A percentile compares a stretch with the other conserved stretches of the same genome.
Evolutionary conservation across 108 stramenopile species (phyloP).

Genomic region (Aureococcus anophagefferens): DNA sequence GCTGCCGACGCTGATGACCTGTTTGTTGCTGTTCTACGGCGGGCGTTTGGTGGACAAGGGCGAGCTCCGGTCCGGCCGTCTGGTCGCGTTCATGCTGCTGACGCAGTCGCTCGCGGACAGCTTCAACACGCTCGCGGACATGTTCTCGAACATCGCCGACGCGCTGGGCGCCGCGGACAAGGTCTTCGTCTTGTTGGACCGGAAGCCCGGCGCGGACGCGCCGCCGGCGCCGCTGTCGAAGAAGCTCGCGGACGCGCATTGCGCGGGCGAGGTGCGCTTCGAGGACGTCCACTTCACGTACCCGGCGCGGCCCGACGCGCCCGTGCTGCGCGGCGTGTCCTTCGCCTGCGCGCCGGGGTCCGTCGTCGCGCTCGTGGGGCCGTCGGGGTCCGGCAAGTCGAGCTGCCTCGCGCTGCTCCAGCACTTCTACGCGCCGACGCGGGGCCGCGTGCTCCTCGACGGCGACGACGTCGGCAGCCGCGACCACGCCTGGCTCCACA

Average conservation of each 20-base stretch:
- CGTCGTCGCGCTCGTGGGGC: constrained; percentile 68
- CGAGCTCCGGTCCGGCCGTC: constrained; percentile 43
- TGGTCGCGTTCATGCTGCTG: constrained; percentile 60
- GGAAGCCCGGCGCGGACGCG: constrained; percentile 28
- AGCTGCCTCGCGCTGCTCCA: constrained; percentile 57
- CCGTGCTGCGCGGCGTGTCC: constrained; percentile 54
- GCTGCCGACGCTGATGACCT: constrained; percentile 62
- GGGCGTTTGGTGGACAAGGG: constrained; percentile 42
- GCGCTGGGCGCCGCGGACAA: constrained; percentile 67
- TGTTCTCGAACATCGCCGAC: constrained; percentile 48
- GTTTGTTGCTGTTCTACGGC: constrained; percentile 66
- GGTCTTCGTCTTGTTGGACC: constrained; percentile 58
- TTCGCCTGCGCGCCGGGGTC: constrained; percentile 63
- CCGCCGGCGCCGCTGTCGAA: constrained; percentile 13
- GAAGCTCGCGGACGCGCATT: constrained; percentile 15
- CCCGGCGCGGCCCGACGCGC: constrained; percentile 66
- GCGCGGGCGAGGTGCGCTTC: constrained; percentile 45
- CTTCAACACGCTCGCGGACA: constrained; percentile 47
- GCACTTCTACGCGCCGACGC: constrained; percentile 61
- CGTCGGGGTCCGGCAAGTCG: constrained; percentile 68
- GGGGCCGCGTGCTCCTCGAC: constrained; percentile 46
- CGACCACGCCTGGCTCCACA: constrained; percentile 57
- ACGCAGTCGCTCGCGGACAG: constrained; percentile 44
- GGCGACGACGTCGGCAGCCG: constrained; percentile 38
- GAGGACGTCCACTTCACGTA: constrained; percentile 76